These are phyloP conservation scores for Beta lomatogona DNA, from an alignment of 179 eudicot genomes.

Conservation along the genomic window DNA sequence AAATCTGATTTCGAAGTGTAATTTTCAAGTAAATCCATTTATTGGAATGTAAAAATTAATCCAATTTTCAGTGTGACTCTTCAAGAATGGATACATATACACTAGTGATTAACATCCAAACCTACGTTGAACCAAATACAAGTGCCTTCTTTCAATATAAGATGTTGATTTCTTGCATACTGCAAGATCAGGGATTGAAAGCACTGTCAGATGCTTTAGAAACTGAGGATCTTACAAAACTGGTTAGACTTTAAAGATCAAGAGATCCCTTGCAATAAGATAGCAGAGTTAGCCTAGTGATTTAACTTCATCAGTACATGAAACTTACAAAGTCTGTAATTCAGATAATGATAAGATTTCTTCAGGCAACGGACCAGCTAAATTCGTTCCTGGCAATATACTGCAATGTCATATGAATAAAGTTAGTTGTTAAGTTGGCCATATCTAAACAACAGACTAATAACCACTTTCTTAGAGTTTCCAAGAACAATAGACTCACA, in stretches of 20 bases:
- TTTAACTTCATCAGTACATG: neutral
- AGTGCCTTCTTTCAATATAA: neutral
- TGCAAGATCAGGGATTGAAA: neutral
- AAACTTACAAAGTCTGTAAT: slow-evolving; percentile 36
- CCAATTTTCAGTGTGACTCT: neutral
- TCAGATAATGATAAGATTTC: slow-evolving; percentile 36
- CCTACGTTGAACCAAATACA: neutral
- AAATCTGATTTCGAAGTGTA: neutral
- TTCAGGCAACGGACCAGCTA: slow-evolving; percentile 36
- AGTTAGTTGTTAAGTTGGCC: neutral
- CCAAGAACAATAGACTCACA: slow-evolving; percentile 27
- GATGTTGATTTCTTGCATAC: neutral
- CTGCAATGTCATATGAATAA: slow-evolving; percentile 24
- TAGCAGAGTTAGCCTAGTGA: neutral
- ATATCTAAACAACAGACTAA: slow-evolving; percentile 1
- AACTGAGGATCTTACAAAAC: neutral
- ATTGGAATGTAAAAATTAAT: neutral
- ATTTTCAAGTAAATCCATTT: neutral
- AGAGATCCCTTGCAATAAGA: neutral
- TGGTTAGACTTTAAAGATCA: neutral
- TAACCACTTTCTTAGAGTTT: neutral
- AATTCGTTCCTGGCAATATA: slow-evolving; percentile 33
- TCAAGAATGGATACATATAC: neutral
- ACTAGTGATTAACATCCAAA: neutral
- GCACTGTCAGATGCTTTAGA: neutral